Base-by-base conservation (phyloP, 1,139 yeast genomes). In the Taiozyma sp. region DNA sequence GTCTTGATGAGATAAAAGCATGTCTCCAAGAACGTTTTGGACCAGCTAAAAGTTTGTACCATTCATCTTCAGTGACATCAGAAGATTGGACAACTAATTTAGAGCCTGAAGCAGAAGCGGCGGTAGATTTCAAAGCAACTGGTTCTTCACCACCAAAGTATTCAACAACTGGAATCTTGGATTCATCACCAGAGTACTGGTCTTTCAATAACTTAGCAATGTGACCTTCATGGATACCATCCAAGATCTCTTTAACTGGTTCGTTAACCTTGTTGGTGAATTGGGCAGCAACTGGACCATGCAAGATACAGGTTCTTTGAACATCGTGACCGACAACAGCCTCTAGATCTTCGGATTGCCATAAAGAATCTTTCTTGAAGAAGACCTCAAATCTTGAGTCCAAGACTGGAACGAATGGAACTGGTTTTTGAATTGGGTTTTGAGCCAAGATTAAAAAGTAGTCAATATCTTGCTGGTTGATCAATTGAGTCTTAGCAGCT, bases 301-400 rank as follows among this genome's bases (percentile, higher is more conserved):
- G 97, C 64, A 93, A 80, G 61, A 93, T 90, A 85, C 99, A 95
- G 24, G 97, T 91, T 78, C 99, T 88, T 72, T 91, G 95, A 58
- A 93, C 98, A 70, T 93, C 99, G 66, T 86, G 91, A 62, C 80
- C 99, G 58, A 88, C 93, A 65, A 93, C 98, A 56, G 97, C 88
- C 69, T 91, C 98, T 66, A 93, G 80, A 68, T 89, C 95, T 76
- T 93, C 99, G 39, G 97, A 88, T 79, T 93, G 99, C 99, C 99
- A 93, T 68, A 93, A 79, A 47, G 98, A 91, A 72, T 93, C 99
- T 76, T 93, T 93, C 83, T 93, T 93, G 81, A 93, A 95, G 80
- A 88, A 93, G 67, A 85, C 85, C 71, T 93, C 97, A 65, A 93
- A 90, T 74, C 89, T 86, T 61, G 88, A 96, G 67, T 95, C 96